A percentile compares a stretch with the other conserved stretches of the same genome.
Conservation (phyloP, 768 basidiomycete species). For the Leccinellum luteum region DNA sequence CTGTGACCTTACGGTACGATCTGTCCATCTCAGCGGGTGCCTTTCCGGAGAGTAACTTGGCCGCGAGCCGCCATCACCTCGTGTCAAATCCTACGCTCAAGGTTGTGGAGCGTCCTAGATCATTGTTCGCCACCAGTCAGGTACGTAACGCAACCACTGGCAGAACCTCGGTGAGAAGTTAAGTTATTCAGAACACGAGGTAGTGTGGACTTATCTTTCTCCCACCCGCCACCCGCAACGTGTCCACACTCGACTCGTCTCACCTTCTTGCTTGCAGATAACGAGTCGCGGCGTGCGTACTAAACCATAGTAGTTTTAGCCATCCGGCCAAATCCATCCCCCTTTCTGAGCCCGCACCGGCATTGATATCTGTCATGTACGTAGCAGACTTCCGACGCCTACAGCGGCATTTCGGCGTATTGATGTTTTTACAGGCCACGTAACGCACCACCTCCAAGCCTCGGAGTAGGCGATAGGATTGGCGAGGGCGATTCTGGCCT, state of each 20-base stretch:
- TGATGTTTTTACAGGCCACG: slow-evolving; percentile 19
- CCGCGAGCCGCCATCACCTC: neutral
- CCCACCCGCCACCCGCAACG: slow-evolving; percentile 1
- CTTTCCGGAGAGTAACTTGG: neutral
- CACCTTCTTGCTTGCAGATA: neutral
- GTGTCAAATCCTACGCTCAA: slow-evolving; percentile 5
- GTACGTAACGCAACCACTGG: slow-evolving; percentile 2
- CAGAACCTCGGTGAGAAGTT: neutral
- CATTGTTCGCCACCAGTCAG: neutral
- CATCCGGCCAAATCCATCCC: neutral
- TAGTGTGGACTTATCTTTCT: neutral
- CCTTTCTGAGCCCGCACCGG: neutral
- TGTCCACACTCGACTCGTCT: slow-evolving; percentile 1
- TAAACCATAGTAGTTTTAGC: slow-evolving; percentile 1
- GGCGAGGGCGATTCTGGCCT: slow-evolving; percentile 71
- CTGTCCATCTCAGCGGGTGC: neutral
- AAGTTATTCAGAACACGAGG: slow-evolving; percentile 20
- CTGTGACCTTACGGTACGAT: neutral
- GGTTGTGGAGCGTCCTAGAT: slow-evolving; percentile 7
- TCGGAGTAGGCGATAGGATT: slow-evolving; percentile 40
- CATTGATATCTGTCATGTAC: slow-evolving; percentile 15
- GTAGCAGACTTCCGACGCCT: slow-evolving; percentile 1
- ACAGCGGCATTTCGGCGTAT: slow-evolving; percentile 1
- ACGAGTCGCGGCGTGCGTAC: slow-evolving; percentile 3
- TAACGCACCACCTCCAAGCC: slow-evolving; percentile 19